Conservation (phyloP, 352 stramenopile species). For the Pythium folliculosum region DNA sequence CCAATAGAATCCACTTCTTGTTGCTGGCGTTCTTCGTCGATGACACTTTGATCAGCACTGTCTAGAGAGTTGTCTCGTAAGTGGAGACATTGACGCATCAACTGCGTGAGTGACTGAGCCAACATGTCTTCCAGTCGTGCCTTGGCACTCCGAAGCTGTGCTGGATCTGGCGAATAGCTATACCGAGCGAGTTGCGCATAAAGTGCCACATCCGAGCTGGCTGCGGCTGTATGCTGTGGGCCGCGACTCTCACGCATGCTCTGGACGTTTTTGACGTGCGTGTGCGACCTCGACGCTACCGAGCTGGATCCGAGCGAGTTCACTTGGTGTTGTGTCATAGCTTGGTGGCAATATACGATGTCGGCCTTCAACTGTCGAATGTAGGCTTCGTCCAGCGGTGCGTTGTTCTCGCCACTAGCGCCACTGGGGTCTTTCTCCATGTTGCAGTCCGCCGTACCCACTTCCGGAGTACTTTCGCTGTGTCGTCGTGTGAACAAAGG, state of each 20-base stretch:
- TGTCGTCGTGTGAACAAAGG: not conserved
- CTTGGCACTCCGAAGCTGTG: slow-evolving; percentile 36
- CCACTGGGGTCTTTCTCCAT: not conserved
- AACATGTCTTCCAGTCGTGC: slow-evolving; percentile 22
- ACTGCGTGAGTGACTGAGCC: slow-evolving; percentile 9
- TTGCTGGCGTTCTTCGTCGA: slow-evolving; percentile 1
- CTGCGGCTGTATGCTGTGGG: not conserved
- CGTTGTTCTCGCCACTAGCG: not conserved
- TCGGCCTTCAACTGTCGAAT: slow-evolving; percentile 60
- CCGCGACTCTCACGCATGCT: slow-evolving; percentile 48
- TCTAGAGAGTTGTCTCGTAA: slow-evolving; percentile 11
- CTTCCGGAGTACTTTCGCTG: slow-evolving; percentile 1
- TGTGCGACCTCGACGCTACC: slow-evolving; percentile 28
- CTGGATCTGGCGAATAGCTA: slow-evolving; percentile 48
- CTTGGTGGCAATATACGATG: slow-evolving; percentile 44
- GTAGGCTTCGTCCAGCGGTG: slow-evolving; percentile 43
- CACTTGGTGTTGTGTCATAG: slow-evolving; percentile 12
- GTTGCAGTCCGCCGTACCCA: not conserved
- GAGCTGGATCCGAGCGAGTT: slow-evolving; percentile 1
- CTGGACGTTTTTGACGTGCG: slow-evolving; percentile 63
- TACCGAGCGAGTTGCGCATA: slow-evolving; percentile 42
- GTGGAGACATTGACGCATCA: slow-evolving; percentile 21
- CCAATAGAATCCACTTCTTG: not conserved
- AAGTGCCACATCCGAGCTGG: slow-evolving; percentile 9
- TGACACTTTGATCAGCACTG: not conserved